Conservation (phyloP, 1,284 basidiomycete species). For the Irpex sp. region DNA sequence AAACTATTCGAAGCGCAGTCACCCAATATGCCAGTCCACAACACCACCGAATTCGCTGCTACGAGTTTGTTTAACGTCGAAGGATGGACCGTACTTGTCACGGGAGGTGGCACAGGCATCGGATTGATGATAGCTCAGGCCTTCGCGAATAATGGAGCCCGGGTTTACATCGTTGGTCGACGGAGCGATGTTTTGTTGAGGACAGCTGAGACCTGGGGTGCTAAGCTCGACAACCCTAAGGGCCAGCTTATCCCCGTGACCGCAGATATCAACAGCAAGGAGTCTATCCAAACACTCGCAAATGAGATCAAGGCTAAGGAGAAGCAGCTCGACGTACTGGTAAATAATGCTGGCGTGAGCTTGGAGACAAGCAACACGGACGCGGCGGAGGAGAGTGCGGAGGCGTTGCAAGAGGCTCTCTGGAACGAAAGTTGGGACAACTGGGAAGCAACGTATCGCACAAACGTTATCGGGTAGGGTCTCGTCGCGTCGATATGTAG, state of each 20-base stretch:
- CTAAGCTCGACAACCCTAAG: slow-evolving; percentile 24
- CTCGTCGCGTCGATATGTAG: not conserved
- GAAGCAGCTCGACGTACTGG: slow-evolving; percentile 34
- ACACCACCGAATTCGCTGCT: no score
- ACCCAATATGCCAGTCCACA: no score
- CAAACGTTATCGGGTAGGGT: slow-evolving; percentile 32
- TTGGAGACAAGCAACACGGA: slow-evolving; percentile 25
- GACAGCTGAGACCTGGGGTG: slow-evolving; percentile 20
- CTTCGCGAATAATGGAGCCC: slow-evolving; percentile 38
- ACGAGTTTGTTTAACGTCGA: slow-evolving; percentile 29
- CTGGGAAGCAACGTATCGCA: slow-evolving; percentile 34
- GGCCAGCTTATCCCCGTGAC: slow-evolving; percentile 31
- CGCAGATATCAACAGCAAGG: slow-evolving; percentile 26
- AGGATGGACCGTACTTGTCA: slow-evolving; percentile 33
- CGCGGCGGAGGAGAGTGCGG: slow-evolving; percentile 29
- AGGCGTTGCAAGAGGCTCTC: slow-evolving; percentile 29
- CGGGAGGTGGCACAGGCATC: slow-evolving; percentile 39
- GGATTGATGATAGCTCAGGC: slow-evolving; percentile 38
- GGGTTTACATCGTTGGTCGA: slow-evolving; percentile 34
- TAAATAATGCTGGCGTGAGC: slow-evolving; percentile 36
- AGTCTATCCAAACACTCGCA: slow-evolving; percentile 29
- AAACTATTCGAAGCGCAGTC: no score
- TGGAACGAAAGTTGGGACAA: slow-evolving; percentile 29
- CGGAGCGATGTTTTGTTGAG: slow-evolving; percentile 24
- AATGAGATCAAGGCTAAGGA: slow-evolving; percentile 30